Evolutionary conservation across 2,329 filamentous ascomycete species (phyloP), one percentile per base, ranked within the genome.

Genomic region (Hysterium pulicare): DNA sequence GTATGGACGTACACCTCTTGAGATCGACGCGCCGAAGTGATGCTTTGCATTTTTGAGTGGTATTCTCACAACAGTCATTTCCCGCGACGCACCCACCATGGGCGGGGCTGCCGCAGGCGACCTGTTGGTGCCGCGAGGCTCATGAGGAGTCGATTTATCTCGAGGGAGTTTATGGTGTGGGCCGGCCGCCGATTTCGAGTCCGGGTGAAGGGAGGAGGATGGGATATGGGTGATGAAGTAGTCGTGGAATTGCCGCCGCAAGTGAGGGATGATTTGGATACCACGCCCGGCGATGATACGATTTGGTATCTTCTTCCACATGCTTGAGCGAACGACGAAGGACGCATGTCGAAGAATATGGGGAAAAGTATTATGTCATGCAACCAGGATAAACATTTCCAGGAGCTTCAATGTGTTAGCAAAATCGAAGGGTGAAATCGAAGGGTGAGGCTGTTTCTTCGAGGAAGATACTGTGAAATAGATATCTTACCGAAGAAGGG

Each of bases 221-320:
- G 93, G 91, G 2, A 98, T 79, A 66, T 96, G 89, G 7, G 93
- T 95, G 46, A 97, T 88, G 67, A 98, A 98, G 73, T 98, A 97
- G 57, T 94, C 90, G 72, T 96, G 90, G 67, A 97, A 97, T 49
- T 54, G 55, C 45, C 72, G 68, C 38, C 52, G 54, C 40, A 56
- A 49, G 21, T 42, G 32, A 45, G 22, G 15, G 28, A 17, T n/a
- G 7, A 28, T 23, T 26, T 47, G 45, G 46, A 45, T 47, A n/a
- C 49, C 57, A 57, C 58, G 47, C 46, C 39, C 41, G 43, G 41
- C 48, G 40, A 40, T 45, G 31, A 59, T 47, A 52, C 51, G 52
- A 34, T 58, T 40, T 46, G 58, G 53, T 44, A 56, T 48, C 59
- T 62, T 48, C 59, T 62, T 67, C 62, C 61, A 67, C 64, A 68